Evolutionary conservation across 164 flowering plant species (phyloP).

Genomic region (Vitis labrusca): DNA sequence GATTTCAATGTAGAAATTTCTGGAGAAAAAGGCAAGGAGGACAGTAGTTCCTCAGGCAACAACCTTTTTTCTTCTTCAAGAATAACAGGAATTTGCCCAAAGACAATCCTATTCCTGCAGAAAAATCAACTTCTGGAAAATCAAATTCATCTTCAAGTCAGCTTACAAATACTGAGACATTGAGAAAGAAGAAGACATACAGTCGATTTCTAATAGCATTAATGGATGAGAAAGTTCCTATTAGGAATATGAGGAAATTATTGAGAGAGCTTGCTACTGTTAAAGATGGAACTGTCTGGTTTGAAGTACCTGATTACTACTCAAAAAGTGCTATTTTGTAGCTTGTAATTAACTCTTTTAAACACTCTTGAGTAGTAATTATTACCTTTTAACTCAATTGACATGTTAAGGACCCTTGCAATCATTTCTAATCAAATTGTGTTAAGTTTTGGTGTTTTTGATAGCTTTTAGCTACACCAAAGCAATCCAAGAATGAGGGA

Average conservation of each 20-base stretch:
- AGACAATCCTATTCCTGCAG: constrained; percentile 1
- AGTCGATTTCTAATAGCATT: constrained; percentile 2
- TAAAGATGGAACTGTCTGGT: constrained; percentile 44
- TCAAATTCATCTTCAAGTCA: constrained; percentile 1
- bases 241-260: constrained; percentile 32
- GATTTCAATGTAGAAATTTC: too few species aligned
- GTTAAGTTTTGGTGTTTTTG: too few species aligned
- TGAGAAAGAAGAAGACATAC: background rate
- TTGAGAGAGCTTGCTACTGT: constrained; percentile 30
- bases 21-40: background rate
- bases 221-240: constrained; percentile 13
- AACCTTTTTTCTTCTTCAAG: too few species aligned
- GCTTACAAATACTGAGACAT: background rate
- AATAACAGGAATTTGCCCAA: background rate
- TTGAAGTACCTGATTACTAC: too few species aligned
- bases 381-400: too few species aligned
- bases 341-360: too few species aligned
- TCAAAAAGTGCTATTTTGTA: too few species aligned
- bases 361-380: too few species aligned
- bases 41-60: background rate
- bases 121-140: constrained; percentile 4
- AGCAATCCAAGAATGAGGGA: too few species aligned
- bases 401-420: too few species aligned
- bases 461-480: too few species aligned
- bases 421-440: too few species aligned